phyloP scores from a whole-genome alignment of 108 stramenopile species.

The Phaeodactylum tricornutum region DNA sequence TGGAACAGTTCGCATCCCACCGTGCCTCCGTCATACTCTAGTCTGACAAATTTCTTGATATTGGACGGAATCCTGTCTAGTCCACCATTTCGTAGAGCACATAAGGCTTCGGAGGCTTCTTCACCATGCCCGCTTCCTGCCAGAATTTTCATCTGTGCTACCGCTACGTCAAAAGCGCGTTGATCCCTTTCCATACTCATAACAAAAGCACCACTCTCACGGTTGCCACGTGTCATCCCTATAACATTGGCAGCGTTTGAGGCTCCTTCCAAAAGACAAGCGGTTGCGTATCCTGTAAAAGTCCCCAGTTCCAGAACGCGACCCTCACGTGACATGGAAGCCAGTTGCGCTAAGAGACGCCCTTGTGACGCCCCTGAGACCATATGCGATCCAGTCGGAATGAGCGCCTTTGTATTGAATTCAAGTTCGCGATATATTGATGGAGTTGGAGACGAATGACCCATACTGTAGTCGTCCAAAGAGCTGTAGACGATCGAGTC shows the following conservation, averaged over 20 bases:
- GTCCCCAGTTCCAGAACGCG: conserved; percentile 86
- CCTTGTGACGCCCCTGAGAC: conserved; percentile 78
- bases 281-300: conserved; percentile 89
- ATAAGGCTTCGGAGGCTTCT: conserved; percentile 36
- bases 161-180: conserved; percentile 62
- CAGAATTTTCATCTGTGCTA: conserved; percentile 51
- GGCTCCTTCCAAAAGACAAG: conserved; percentile 73
- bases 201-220: conserved; percentile 50
- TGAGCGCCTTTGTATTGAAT: conserved; percentile 49
- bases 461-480: conserved; percentile 66
- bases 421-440: conserved; percentile 58
- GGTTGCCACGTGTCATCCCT: conserved; percentile 24
- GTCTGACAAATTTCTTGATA: background rate
- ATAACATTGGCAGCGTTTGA: conserved; percentile 30
- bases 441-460: conserved; percentile 46
- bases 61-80: conserved; percentile 15
- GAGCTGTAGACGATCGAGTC: background rate
- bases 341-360: conserved; percentile 55
- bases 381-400: conserved; percentile 83
- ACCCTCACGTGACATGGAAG: conserved; percentile 64
- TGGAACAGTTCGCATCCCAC: conserved; percentile 44
- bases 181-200: conserved; percentile 72
- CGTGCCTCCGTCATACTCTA: conserved; percentile 24
- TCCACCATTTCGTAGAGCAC: conserved; percentile 15
- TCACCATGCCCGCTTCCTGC: conserved; percentile 42